These are phyloP conservation scores for Fusarium secorum DNA, from an alignment of 2,329 filamentous ascomycete species.

Conservation along the genomic window DNA sequence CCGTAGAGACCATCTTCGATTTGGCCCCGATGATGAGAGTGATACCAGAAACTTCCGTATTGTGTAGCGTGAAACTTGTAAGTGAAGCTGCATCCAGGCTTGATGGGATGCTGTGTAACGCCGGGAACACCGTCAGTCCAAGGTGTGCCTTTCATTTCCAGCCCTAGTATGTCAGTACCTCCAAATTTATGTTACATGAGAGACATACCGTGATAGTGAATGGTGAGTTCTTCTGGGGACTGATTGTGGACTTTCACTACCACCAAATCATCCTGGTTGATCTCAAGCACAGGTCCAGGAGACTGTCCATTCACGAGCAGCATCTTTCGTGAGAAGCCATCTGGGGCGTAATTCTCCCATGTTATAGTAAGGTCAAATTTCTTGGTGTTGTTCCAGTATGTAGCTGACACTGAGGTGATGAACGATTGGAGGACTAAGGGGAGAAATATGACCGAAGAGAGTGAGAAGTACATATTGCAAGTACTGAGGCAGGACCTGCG, in stretches of 20 bases:
- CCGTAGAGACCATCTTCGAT: conserved; percentile 69
- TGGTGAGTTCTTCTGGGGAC: conserved; percentile 55
- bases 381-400: conserved; percentile 15
- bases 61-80: conserved; percentile 65
- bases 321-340: conserved; percentile 55
- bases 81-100: conserved; percentile 55
- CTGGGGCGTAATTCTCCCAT: conserved; percentile 51
- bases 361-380: conserved; percentile 46
- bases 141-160: conserved; percentile 60
- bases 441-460: neutral
- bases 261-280: conserved; percentile 60
- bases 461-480: conserved; percentile 17
- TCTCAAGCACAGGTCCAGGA: conserved; percentile 66
- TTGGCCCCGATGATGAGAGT: conserved; percentile 63
- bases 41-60: conserved; percentile 69
- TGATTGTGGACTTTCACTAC: conserved; percentile 56
- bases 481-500: neutral
- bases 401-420: conserved; percentile 5
- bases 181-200: rapidly evolving
- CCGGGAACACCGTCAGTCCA: conserved; percentile 70
- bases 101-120: conserved; percentile 61
- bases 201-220: conserved; percentile 58
- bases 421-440: conserved; percentile 10
- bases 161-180: conserved; percentile 43
- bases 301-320: conserved; percentile 66